phyloP scores from a whole-genome alignment of 108 stramenopile genomes.

The Stephanodiscus triporus region DNA sequence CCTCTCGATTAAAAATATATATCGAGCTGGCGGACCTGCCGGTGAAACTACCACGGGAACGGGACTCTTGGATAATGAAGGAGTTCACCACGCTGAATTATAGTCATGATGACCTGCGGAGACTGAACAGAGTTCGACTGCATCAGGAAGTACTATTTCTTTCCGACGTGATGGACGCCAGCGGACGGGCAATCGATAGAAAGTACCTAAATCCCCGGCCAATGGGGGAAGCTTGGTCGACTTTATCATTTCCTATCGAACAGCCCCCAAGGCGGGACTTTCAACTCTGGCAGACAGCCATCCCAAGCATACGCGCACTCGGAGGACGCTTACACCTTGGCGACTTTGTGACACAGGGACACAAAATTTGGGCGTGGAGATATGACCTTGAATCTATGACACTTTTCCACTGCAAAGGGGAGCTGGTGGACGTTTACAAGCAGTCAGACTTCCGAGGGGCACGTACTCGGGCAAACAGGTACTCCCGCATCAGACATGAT shows the following conservation, averaged over 20 bases:
- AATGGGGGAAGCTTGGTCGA: neutral
- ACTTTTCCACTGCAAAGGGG: neutral
- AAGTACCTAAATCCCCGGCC: neutral
- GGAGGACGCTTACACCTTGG: neutral
- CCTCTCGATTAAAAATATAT: neutral
- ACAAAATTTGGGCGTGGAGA: neutral
- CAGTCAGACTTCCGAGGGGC: no score
- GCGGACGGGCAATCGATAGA: neutral
- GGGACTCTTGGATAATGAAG: constrained; percentile 21
- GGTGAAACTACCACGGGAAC: neutral
- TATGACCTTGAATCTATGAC: neutral
- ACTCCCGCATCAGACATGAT: no score
- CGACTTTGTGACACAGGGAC: neutral
- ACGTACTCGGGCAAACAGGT: no score
- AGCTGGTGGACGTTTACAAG: neutral
- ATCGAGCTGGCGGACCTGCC: neutral
- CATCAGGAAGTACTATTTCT: constrained; percentile 8
- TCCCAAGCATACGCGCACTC: neutral
- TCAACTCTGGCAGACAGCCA: neutral
- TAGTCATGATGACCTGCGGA: neutral
- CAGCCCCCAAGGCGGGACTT: neutral
- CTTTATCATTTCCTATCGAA: neutral
- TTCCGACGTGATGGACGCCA: constrained; percentile 3
- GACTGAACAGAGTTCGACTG: constrained; percentile 12
- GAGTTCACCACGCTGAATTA: neutral